Conservation (phyloP, 805 yeast genomes). For the Jamesozyma piceae region DNA sequence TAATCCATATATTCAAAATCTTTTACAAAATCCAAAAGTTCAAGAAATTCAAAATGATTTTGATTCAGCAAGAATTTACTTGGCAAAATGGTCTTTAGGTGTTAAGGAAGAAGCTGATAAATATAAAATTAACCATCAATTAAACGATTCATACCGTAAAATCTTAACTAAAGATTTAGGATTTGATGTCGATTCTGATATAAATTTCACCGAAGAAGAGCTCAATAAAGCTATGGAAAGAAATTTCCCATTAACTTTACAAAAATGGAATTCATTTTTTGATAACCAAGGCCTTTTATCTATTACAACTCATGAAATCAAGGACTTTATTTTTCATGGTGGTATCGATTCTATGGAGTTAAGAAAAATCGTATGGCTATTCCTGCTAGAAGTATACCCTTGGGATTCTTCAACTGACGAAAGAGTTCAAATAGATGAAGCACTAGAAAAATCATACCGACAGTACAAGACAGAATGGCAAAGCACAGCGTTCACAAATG, state of each 20-base stretch:
- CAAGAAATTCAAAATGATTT: conserved; percentile 73
- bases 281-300: conserved; percentile 67
- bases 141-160: conserved; percentile 50
- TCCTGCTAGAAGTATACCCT: conserved; percentile 71
- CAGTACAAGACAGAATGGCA: conserved; percentile 65
- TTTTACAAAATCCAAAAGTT: conserved; percentile 72
- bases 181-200: conserved; percentile 30
- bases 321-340: conserved; percentile 82
- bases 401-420: conserved; percentile 78
- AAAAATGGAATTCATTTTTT: conserved; percentile 81
- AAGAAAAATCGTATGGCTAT: conserved; percentile 76
- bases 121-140: conserved; percentile 35
- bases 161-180: conserved; percentile 55
- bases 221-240: conserved; percentile 51
- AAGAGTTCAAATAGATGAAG: conserved; percentile 47
- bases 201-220: conserved; percentile 24
- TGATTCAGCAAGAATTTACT: conserved; percentile 81
- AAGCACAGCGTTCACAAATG: conserved; percentile 12
- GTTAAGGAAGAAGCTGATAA: conserved; percentile 86
- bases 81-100: conserved; percentile 94
- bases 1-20: conserved; percentile 35
- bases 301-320: conserved; percentile 69
- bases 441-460: conserved; percentile 50
- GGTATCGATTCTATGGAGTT: conserved; percentile 50
- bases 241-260: conserved; percentile 38